phyloP scores from a whole-genome alignment of 23 red algal species.

The Gracilaria gracilis region DNA sequence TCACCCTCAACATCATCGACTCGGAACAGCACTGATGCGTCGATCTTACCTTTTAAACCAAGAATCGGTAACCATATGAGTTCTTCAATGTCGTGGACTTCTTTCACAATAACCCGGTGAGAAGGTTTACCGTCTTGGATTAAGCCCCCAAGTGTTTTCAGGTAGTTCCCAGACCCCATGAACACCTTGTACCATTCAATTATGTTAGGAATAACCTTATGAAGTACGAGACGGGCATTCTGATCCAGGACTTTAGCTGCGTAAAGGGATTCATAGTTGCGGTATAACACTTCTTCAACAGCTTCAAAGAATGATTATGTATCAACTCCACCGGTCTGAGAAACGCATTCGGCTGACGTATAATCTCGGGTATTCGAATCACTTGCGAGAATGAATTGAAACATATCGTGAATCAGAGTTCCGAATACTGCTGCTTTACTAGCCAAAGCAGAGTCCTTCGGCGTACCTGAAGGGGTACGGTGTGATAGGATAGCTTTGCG shows the following conservation, averaged over 20 bases:
- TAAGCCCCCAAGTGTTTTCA: conserved; percentile 5
- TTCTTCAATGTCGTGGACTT: conserved; percentile 85
- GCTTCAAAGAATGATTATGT: conserved; percentile 34
- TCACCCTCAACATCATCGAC: conserved; percentile 38
- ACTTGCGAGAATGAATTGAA: conserved; percentile 57
- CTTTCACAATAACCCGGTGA: conserved; percentile 40
- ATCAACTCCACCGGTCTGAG: conserved; percentile 33
- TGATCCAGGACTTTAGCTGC: conserved; percentile 27
- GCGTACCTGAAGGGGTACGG: conserved; percentile 43
- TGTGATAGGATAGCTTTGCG: conserved; percentile 71
- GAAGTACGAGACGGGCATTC: conserved; percentile 56
- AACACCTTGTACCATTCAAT: conserved; percentile 58
- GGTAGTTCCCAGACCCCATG: conserved; percentile 15
- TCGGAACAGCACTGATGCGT: conserved; percentile 74
- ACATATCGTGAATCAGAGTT: conserved; percentile 78
- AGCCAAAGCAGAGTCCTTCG: conserved; percentile 24
- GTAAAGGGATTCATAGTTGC: conserved; percentile 60
- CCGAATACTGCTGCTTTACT: conserved; percentile 73
- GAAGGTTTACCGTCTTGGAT: conserved; percentile 18
- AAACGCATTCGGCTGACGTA: conserved; percentile 11
- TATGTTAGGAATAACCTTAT: conserved; percentile 59
- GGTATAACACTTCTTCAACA: conserved; percentile 47
- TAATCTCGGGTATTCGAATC: conserved; percentile 32
- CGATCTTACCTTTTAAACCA: conserved; percentile 94
- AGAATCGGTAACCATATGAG: conserved; percentile 90